Base-by-base conservation (phyloP, 768 basidiomycete species). In the Kwoniella newhampshirensis region DNA sequence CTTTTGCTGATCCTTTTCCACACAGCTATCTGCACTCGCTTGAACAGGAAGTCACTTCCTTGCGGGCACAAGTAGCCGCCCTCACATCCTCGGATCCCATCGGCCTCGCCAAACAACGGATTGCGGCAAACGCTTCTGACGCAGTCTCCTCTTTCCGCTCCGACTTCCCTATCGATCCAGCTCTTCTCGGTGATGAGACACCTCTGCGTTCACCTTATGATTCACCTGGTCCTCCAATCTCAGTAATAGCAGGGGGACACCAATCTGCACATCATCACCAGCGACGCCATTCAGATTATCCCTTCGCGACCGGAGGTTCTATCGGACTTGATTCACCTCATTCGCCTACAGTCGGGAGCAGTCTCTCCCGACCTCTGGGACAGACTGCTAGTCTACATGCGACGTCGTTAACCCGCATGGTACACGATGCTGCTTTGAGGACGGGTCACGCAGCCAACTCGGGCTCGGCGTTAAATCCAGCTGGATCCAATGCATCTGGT, bases 1-100 rank as follows among this genome's bases (percentile, higher is more conserved):
- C 21, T 18, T 37, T 21, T 32, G 35, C 50, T 61, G 42, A 60
- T 36, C 21, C 43, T 20, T 30, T 21, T 5, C 5, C 12, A 45
- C 23, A 0, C 51, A 77, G 77, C 53, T 75, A 77, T 60, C 70
- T 77, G 1, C 75, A 75, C 44, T 70, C 74, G 11, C 67, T 77
- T 15, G 77, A 77, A 54, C 71, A 75, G 48, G 77, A 77, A 45
- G 72, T 77, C 28, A 55, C 71, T 11, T 60, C 62, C 13, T 73
- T 77, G 2, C 67, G 74, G 32, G 69, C 73, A 0, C 71, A 75
- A 48, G 59, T 76, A 20, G 71, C 69, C 1, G 61, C 67, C 12
- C 59, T 70, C 0, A 46, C 43, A 28, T 47, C 57, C 17, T 37
- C 36, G 36, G 47, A 60, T 35, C 36, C 40, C 30, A 57, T 61